Base-by-base conservation (phyloP, 345 rosid genomes). In the Boechera divaricarpa region DNA sequence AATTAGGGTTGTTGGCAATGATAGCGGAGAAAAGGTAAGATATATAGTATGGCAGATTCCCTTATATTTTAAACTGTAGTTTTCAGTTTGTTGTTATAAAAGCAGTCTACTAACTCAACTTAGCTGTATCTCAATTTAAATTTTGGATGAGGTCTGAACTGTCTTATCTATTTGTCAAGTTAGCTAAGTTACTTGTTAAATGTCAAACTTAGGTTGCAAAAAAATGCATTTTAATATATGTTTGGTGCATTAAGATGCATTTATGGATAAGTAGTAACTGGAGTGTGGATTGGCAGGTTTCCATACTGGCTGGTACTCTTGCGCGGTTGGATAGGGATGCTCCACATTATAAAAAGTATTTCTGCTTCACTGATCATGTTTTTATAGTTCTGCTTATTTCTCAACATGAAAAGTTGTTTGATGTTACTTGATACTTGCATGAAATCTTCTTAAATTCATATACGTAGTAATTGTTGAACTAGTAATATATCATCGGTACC, bases 311-410 rank as follows among this genome's bases (percentile, higher is more conserved):
- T 62, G 98, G 98, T 54, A 95, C 98, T 73, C 86, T 92, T 69
- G 96, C 97, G 70, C 98, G 97, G 78, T 84, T 92, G 87, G 99
- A 95, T 81, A 86, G 99, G 70, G 97, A 92, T 84, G 99, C 98
- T 80, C 97, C 98, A 68, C 89, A 82, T 53, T 92, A 90, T 77
- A 85, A 84, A 83, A 92, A 85, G 98, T 94, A 87, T 68, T 76
- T 60, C 29, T 75, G 45, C 57, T 80, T 74, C 71, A 52, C 49
- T 63, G 33, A 11, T 56, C 29, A 74, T 76, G 24, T 35, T 54
- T 63, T 36, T 51, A 55, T 55, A 61, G 36, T 76, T 72, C 53
- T 66, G 16, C 54, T 56, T 60, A 66, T 56, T n/a, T 57, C 57
- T 42, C 28, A 61, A 56, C 24, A 57, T 70, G 38, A 62, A 61